Percentiles rank a stretch among this genome's conserved stretches.
These are phyloP conservation scores for Eucalyptus rudis DNA, from an alignment of 345 rosid genomes.

Conservation along the genomic window DNA sequence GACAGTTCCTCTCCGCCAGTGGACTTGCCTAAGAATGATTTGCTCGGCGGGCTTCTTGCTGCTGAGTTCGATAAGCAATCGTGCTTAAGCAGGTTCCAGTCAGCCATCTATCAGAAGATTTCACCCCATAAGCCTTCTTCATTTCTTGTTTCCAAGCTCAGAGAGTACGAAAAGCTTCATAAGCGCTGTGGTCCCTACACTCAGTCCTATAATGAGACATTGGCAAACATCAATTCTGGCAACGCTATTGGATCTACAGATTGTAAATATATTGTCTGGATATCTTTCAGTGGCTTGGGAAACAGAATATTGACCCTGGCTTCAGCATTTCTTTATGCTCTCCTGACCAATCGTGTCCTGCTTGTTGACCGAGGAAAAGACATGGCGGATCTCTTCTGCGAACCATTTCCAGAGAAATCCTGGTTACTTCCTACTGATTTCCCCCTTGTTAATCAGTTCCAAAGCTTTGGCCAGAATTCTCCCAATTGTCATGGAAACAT, in stretches of 20 bases:
- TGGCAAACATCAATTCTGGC: constrained; percentile 19
- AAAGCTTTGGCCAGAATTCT: constrained; percentile 24
- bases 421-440: constrained; percentile 47
- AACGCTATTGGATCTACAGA: constrained; percentile 1
- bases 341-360: constrained; percentile 48
- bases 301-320: constrained; percentile 50
- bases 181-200: constrained; percentile 49
- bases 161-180: constrained; percentile 51
- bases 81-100: constrained; percentile 47
- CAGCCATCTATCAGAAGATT: constrained; percentile 30
- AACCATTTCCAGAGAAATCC: constrained; percentile 45
- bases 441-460: constrained; percentile 17
- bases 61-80: constrained; percentile 30
- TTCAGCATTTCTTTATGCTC: constrained; percentile 55
- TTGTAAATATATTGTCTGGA: constrained; percentile 58
- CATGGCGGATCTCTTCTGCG: constrained; percentile 39
- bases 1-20: constrained; percentile 2
- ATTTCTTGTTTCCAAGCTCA: constrained; percentile 46
- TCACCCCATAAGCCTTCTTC: constrained; percentile 39
- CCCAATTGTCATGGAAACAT: constrained; percentile 37
- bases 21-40: constrained; percentile 1
- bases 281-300: constrained; percentile 63
- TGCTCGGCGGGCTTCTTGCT: constrained; percentile 47
- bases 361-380: constrained; percentile 56
- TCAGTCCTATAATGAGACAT: constrained; percentile 10